Evolutionary conservation across 768 basidiomycete genomes (phyloP), one percentile per base, ranked within the genome.

Genomic region (Rhodotorula kratochvilovae): DNA sequence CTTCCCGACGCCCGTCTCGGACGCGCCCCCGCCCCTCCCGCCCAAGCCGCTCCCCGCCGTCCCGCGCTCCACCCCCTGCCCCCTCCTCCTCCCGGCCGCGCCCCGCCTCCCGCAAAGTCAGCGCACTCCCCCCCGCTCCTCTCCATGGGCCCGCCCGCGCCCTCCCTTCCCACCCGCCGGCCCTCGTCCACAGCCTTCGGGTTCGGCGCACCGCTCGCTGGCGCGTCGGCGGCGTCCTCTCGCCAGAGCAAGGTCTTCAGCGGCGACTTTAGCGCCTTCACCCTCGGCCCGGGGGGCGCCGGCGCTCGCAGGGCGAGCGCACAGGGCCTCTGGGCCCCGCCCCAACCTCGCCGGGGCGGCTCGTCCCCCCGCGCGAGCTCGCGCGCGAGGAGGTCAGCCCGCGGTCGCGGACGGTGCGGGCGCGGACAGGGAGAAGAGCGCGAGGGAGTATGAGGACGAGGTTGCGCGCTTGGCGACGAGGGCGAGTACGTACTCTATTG

Each of bases 111-210:
- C 1, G 10, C 31, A 27, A 12, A n/a, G n/a, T n/a, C n/a, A n/a
- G n/a, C n/a, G 61, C 61, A 27, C 25, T 19, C 33, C 27, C 3
- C 63, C 10, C n/a, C 46, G 12, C 63, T 57, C 21, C 57, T 73
- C 15, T 63, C 66, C 33, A 73, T 70, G 72, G 59, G 65, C 17
- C 72, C 68, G 10, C 68, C 72, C 2, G 46, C 51, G 6, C 65
- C 72, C 2, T 63, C 68, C 3, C 31, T 46, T 25, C 72, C 72
- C 2, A 39, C 63, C 2, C 68, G 72, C 31, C 55, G 68, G 5
- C 68, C 68, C 5, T 70, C 68, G 2, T 39, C 64, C 2, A 31
- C 70, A 16, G 51, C 42, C 1, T 61, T 55, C 51, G 15, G n/a
- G 25, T 46, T 59, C 57, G 50, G 57, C 39, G 15, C 48, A 23